phyloP scores from a whole-genome alignment of 176 grass and related monocot genomes.

The Dendrocalamus sinicus region DNA sequence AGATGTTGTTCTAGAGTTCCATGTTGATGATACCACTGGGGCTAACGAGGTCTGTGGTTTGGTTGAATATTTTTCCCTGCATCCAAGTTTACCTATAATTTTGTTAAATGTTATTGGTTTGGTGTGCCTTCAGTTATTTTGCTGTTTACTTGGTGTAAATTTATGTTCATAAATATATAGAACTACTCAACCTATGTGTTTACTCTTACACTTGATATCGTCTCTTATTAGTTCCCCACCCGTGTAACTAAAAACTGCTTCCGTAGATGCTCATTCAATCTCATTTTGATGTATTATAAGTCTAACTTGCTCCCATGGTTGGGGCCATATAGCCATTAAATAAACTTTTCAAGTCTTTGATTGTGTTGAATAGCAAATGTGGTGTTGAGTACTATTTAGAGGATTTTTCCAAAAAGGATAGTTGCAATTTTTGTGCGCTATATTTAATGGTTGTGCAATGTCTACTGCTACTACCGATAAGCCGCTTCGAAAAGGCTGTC shows the following conservation, averaged over 20 bases:
- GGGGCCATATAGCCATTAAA: not conserved
- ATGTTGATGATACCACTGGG: conserved; percentile 96
- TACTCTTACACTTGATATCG: not conserved
- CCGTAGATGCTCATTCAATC: not conserved
- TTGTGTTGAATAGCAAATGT: not conserved
- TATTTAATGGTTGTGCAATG: not conserved
- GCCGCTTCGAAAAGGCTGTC: too few relatives aligned
- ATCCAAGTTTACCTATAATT: conserved; percentile 24
- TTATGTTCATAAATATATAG: conserved; percentile 11
- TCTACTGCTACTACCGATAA: not conserved
- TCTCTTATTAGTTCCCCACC: conserved; percentile 1
- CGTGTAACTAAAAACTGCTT: conserved; percentile 12
- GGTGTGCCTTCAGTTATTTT: conserved; percentile 6
- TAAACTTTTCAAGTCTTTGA: conserved; percentile 6
- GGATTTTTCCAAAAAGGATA: not conserved
- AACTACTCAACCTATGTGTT: not conserved
- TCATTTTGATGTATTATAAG: not conserved
- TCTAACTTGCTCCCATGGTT: not conserved
- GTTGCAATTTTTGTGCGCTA: not conserved
- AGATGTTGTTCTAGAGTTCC: conserved; percentile 91
- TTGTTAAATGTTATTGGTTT: conserved; percentile 28
- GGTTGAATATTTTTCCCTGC: conserved; percentile 3
- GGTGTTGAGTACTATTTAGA: not conserved
- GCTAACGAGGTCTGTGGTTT: conserved; percentile 71
- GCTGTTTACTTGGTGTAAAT: not conserved